Evolutionary conservation across 169 alveolate species (phyloP).

Genomic region (Cytauxzoon felis): DNA sequence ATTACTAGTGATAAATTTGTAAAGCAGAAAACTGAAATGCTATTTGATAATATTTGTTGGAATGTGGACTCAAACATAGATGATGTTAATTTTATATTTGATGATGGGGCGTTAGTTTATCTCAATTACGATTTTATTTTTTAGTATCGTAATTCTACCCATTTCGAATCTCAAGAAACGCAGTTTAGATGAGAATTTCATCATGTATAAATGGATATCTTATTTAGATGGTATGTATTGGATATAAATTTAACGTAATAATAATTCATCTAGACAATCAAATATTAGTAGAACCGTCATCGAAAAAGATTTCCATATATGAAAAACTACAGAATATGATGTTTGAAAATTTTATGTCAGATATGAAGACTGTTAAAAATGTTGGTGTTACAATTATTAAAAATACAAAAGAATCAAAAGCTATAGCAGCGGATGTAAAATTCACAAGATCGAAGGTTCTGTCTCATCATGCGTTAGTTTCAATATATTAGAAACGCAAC

Average conservation of each 20-base stretch:
- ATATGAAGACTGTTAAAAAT: too few species aligned
- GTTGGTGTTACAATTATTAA: too few species aligned
- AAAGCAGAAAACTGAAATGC: background rate
- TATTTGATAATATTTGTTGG: constrained; percentile 55
- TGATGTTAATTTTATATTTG: constrained; percentile 13
- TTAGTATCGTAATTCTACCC: background rate
- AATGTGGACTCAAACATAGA: constrained; percentile 12
- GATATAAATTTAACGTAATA: background rate
- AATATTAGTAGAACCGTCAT: background rate
- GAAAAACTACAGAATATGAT: too few species aligned
- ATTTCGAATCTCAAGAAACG: constrained; percentile 3
- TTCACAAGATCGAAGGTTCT: too few species aligned
- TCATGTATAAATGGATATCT: constrained; percentile 37
- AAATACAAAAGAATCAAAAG: too few species aligned
- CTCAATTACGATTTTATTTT: background rate
- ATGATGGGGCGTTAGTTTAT: constrained; percentile 31
- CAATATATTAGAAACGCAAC: too few species aligned
- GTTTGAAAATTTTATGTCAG: too few species aligned
- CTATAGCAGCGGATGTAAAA: too few species aligned
- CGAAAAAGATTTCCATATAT: too few species aligned
- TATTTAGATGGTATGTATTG: background rate
- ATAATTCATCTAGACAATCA: background rate
- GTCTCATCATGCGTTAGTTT: too few species aligned
- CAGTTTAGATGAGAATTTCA: background rate
- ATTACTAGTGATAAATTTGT: constrained; percentile 12